These are phyloP conservation scores for Blastobotrys apis DNA, from an alignment of 1,139 yeast genomes.

Conservation along the genomic window DNA sequence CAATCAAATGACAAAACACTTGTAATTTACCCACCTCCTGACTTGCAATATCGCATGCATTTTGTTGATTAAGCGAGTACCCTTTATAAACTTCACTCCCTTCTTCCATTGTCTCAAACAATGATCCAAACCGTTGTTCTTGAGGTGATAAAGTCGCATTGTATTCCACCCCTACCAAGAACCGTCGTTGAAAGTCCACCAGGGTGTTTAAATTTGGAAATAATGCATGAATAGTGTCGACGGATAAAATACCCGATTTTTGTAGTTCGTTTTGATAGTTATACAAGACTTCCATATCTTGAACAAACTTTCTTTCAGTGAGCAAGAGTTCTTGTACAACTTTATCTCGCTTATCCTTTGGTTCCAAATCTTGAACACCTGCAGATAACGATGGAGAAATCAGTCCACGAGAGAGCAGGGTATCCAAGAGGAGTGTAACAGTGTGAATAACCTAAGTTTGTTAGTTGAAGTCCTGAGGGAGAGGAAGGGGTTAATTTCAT, in stretches of 20 bases:
- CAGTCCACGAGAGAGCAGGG: conserved; percentile 27
- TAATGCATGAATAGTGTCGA: conserved; percentile 73
- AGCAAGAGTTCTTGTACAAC: conserved; percentile 80
- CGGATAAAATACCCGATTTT: conserved; percentile 61
- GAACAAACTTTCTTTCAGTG: conserved; percentile 89
- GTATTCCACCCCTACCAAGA: conserved; percentile 82
- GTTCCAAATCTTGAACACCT: conserved; percentile 16
- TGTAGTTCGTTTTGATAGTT: conserved; percentile 65
- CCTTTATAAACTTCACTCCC: conserved; percentile 89
- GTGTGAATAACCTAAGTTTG: conserved; percentile 52
- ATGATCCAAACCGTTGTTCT: conserved; percentile 82
- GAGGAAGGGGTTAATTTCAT: not conserved
- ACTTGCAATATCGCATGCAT: conserved; percentile 76
- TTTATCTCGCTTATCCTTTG: conserved; percentile 48
- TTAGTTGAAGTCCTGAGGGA: not conserved
- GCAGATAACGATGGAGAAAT: conserved; percentile 18
- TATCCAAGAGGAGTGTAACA: conserved; percentile 57
- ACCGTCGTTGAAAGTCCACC: conserved; percentile 87
- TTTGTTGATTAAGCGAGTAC: conserved; percentile 75
- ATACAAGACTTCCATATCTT: conserved; percentile 73
- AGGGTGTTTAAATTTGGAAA: conserved; percentile 86
- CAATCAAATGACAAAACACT: conserved; percentile 60
- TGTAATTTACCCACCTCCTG: conserved; percentile 56
- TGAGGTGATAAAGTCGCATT: conserved; percentile 71
- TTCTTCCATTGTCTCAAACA: conserved; percentile 70